Base-by-base conservation (phyloP, 768 basidiomycete species). In the Candolleomyces aberdarensis region DNA sequence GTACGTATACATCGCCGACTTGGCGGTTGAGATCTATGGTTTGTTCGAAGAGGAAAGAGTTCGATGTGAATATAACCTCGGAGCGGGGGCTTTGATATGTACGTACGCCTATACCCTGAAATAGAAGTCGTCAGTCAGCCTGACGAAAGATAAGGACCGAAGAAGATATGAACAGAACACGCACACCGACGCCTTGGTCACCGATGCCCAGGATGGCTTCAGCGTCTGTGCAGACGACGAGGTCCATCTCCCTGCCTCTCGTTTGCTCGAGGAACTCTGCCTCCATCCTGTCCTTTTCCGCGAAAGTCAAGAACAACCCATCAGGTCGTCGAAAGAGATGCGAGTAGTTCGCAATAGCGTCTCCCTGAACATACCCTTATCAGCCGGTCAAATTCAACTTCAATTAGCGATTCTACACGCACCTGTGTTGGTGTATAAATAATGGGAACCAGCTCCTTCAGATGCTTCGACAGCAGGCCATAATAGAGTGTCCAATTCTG, bases 401-500 rank as follows among this genome's bases (percentile, higher is more conserved):
- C 1, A 26, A 26, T 3, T 26, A 26, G 26, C 26, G 3, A 36
- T 36, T 36, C 6, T 3, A 6, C 36, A 67, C 80, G 46, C 57
- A 87, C 87, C 80, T 88, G 83, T 3, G 90, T 91, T 4, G 92
- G 91, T 0, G 92, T 95, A 64, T 94, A 94, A 57, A 94, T 86
- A 62, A 94, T 85, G 3, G 82, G 78, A 17, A 88, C 78, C 51
- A 89, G 74, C 68, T 90, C 88, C 57, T 78, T 76, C 56, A 91
- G 72, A 67, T 91, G 79, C 47, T 78, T 75, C 19, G 76, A 67
- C 17, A 90, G 67, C 15, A 96, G 74, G 3, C 83, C 78, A 72
- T 89, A 94, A 75, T 91, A 95, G 20, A 95, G 76, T 1, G 89
- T 87, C 85, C 86, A 85, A 65, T 92, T 92, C 79, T 93, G 91